Conservation (phyloP, 1,284 basidiomycete genomes). For the Ceratobasidium theobromae region DNA sequence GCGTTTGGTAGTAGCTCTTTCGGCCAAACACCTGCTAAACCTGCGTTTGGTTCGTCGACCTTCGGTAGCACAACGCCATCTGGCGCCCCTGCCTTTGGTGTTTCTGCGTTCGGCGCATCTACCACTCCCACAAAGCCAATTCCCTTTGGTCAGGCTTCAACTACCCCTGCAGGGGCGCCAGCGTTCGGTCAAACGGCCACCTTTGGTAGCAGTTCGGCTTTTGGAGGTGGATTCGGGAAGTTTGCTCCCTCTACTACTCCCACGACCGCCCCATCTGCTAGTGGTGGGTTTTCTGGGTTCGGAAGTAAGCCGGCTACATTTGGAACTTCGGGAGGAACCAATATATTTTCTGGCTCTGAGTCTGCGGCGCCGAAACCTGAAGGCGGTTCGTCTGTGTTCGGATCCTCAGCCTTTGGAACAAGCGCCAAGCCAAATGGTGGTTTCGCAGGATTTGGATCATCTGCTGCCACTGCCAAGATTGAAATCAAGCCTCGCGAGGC, state of each 20-base stretch:
- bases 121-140: slow-evolving; percentile 28
- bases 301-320: slow-evolving; percentile 8
- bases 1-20: slow-evolving; percentile 38
- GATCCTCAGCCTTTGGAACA: slow-evolving; percentile 1
- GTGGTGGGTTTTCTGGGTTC: slow-evolving; percentile 11
- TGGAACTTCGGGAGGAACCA: not conserved
- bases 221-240: slow-evolving; percentile 5
- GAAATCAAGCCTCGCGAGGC: not conserved
- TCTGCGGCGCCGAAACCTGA: slow-evolving; percentile 1
- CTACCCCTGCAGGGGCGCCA: slow-evolving; percentile 35
- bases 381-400: not conserved
- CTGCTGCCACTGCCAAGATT: not conserved
- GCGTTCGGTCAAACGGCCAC: not conserved
- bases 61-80: slow-evolving; percentile 23
- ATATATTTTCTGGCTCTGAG: not conserved
- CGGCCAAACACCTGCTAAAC: slow-evolving; percentile 5
- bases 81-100: slow-evolving; percentile 8
- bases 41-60: slow-evolving; percentile 26
- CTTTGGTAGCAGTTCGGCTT: not conserved
- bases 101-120: slow-evolving; percentile 5
- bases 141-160: slow-evolving; percentile 37
- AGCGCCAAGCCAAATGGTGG: not conserved
- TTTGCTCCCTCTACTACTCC: not conserved
- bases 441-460: not conserved
- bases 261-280: not conserved